Base-by-base conservation (phyloP, 331 rosid genomes). In the Spiraea crenata region DNA sequence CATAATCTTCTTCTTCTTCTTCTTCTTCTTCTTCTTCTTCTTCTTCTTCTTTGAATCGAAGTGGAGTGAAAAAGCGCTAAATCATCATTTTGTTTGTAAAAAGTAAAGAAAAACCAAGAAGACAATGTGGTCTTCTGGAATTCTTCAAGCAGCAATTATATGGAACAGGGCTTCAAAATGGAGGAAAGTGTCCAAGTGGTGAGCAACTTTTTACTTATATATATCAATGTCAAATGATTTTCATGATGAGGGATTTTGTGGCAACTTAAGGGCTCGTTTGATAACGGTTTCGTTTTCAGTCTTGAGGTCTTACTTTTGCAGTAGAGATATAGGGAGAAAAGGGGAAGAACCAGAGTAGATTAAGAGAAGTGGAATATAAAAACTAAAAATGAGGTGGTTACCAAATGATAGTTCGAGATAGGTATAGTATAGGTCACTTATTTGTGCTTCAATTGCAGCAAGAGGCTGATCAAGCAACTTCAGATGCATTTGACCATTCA, bases 131-230 rank as follows among this genome's bases (percentile, higher is more conserved):
- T 35, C 57, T 48, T 39, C 19, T 16, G 45, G 34, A 34, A 25
- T 25, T 25, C 71, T 66, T 37, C n/a, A 12, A 66, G 46, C 55
- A 4, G 58, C 45, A 50, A 6, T 66, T 48, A 48, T 49, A 48
- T 34, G 44, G 71, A 49, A 15, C 31, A 66, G 49, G 39, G 46
- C 57, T 7, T 66, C 57, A 5, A 16, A 40, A 48, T 66, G 71
- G 71, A 66, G 71, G 9, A 66, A 35, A 66, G 35, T 16, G n/a
- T 17, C 71, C 71, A 47, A 66, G 49, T 66, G 71, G 71, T 66
- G 9, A 66, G 13, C 34, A 49, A 0, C 6, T 2, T 16, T 17
- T 45, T 65, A 46, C 57, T 65, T n/a, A 3, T 58, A 37, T 35
- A 17, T 58, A 38, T 15, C 52, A 3, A 13, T 1, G 4, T 47